Evolutionary conservation across 169 alveolate genomes (phyloP).

Genomic region (Eimeria sp.): DNA sequence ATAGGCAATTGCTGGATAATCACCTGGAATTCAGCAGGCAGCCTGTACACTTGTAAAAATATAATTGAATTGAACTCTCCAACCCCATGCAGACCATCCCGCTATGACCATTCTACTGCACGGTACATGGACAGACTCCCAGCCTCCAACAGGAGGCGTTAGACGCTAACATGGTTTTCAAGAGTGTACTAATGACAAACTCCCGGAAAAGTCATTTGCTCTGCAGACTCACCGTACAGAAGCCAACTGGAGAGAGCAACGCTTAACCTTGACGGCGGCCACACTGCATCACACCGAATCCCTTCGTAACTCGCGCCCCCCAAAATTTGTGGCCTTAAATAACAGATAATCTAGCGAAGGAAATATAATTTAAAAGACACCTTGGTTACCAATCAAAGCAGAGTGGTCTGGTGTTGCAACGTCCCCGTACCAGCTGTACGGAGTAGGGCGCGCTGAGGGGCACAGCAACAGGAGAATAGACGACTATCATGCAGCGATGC

Average conservation of each 20-base stretch:
- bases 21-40: background rate
- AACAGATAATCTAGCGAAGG: background rate
- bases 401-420: conserved; percentile 14
- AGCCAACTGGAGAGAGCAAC: background rate
- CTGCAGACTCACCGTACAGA: background rate
- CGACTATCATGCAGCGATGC: background rate
- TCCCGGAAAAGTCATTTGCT: background rate
- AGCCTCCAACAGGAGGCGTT: background rate
- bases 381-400: background rate
- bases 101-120: background rate
- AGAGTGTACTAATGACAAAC: background rate
- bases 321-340: background rate
- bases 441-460: background rate
- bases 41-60: background rate
- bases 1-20: background rate
- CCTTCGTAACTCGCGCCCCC: background rate
- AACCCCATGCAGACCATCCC: background rate
- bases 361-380: background rate
- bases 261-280: background rate
- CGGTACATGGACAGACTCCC: background rate
- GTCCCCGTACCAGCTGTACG: background rate
- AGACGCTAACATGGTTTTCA: background rate
- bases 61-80: background rate
- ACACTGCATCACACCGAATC: background rate
- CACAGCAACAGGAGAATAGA: background rate